Evolutionary conservation across 1,139 yeast species (phyloP).

Genomic region (Diutina ranongensis): DNA sequence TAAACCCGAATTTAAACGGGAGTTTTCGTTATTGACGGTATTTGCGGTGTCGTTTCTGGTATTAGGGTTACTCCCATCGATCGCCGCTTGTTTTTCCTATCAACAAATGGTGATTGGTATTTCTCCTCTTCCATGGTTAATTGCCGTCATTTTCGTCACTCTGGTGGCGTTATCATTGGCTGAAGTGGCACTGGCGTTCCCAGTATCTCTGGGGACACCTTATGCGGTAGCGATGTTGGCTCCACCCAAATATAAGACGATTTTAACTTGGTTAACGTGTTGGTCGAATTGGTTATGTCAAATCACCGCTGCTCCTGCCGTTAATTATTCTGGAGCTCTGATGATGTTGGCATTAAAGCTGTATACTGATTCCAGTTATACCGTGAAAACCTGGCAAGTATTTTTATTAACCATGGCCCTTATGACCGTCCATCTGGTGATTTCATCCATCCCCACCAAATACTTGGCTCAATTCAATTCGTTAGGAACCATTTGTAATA

Average conservation of each 20-base stretch:
- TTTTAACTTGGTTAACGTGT: conserved; percentile 48
- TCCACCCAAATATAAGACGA: conserved; percentile 40
- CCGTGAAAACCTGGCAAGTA: conserved; percentile 37
- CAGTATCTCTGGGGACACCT: conserved; percentile 39
- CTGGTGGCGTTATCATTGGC: conserved; percentile 40
- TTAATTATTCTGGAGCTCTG: conserved; percentile 48
- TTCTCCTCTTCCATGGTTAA: conserved; percentile 43
- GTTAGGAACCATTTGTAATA: conserved; percentile 39
- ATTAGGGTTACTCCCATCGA: conserved; percentile 60
- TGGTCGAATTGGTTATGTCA: conserved; percentile 51
- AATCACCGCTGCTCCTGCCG: conserved; percentile 52
- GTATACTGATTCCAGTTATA: conserved; percentile 19
- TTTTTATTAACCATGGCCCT: conserved; percentile 42
- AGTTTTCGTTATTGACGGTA: conserved; percentile 48
- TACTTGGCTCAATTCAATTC: conserved; percentile 47
- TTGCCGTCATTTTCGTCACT: conserved; percentile 37
- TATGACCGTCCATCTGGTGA: conserved; percentile 36
- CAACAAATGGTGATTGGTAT: conserved; percentile 43
- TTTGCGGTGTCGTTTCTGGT: conserved; percentile 66
- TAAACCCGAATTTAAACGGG: conserved; percentile 64
- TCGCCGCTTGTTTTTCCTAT: conserved; percentile 46
- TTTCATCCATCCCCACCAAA: conserved; percentile 41
- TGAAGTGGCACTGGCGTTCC: conserved; percentile 36
- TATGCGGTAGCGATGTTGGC: conserved; percentile 41
- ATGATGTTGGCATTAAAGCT: conserved; percentile 41